A percentile compares a stretch with the other conserved stretches of the same genome.
Evolutionary conservation across 179 eudicot species (phyloP).

Genomic region (Gypsophila paniculata): DNA sequence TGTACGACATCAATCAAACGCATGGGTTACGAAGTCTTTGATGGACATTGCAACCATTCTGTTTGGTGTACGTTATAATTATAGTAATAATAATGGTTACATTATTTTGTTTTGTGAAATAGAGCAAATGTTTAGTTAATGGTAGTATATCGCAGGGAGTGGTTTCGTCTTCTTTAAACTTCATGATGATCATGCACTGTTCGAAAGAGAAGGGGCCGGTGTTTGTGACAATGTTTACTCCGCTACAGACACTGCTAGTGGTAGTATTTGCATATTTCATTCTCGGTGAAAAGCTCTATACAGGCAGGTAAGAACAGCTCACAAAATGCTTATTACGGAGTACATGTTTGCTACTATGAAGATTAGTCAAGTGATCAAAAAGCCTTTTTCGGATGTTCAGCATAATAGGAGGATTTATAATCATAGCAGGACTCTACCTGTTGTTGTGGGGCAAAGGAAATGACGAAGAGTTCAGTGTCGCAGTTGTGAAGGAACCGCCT

Average conservation of each 20-base stretch:
- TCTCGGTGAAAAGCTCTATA: constrained; percentile 40
- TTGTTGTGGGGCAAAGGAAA: constrained; percentile 42
- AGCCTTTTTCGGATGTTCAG: constrained; percentile 26
- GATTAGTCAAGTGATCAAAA: constrained; percentile 5
- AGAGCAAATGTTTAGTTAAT: neutral
- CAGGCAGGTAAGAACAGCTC: constrained; percentile 35
- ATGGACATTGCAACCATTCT: constrained; percentile 38
- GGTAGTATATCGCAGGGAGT: constrained; percentile 37
- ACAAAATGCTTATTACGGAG: neutral
- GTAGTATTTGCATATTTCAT: constrained; percentile 42
- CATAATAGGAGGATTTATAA: constrained; percentile 40
- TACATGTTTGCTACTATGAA: neutral
- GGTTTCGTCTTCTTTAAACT: constrained; percentile 44
- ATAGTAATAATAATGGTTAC: neutral
- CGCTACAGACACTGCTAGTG: constrained; percentile 41
- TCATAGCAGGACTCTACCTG: constrained; percentile 39
- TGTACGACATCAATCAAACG: constrained; percentile 32
- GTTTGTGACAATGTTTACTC: constrained; percentile 46
- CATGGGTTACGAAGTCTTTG: constrained; percentile 32
- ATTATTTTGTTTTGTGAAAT: neutral
- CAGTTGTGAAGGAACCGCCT: constrained; percentile 22
- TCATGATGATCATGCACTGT: constrained; percentile 39
- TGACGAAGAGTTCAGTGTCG: constrained; percentile 23
- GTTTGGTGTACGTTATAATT: constrained; percentile 36
- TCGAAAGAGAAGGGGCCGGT: constrained; percentile 45